phyloP scores from a whole-genome alignment of 306 rosid genomes.

The Cicer arietinum region DNA sequence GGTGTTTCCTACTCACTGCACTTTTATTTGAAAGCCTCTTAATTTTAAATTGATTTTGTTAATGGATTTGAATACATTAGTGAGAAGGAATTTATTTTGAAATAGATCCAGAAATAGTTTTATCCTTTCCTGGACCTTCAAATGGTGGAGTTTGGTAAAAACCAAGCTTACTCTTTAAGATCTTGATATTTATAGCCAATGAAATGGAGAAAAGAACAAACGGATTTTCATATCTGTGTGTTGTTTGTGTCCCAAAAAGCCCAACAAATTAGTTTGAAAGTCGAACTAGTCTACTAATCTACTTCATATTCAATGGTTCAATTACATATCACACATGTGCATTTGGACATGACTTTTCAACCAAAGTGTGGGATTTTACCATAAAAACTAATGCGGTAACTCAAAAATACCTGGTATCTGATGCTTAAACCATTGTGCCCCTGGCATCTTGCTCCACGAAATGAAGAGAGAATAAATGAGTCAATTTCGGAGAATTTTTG shows the following conservation, averaged over 20 bases:
- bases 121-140: not conserved
- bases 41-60: no score
- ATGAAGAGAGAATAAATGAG: slow-evolving; percentile 80
- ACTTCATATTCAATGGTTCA: slow-evolving; percentile 30
- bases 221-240: slow-evolving; percentile 10
- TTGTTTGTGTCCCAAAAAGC: slow-evolving; percentile 20
- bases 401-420: slow-evolving; percentile 79
- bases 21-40: no score
- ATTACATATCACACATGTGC: slow-evolving; percentile 7
- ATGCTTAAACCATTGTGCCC: slow-evolving; percentile 87
- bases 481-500: slow-evolving; percentile 82
- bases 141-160: not conserved
- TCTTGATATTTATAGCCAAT: not conserved
- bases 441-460: slow-evolving; percentile 67
- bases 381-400: slow-evolving; percentile 19
- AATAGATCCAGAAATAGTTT: not conserved
- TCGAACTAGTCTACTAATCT: slow-evolving; percentile 11
- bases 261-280: slow-evolving; percentile 7
- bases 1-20: no score
- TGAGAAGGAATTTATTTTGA: no score
- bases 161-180: not conserved
- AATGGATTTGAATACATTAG: no score
- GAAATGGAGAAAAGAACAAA: not conserved
- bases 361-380: slow-evolving; percentile 9
- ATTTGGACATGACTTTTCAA: slow-evolving; percentile 11